Evolutionary conservation across 2,329 filamentous ascomycete genomes (phyloP), one percentile per base, ranked within the genome.

Genomic region (Myrmaecium sp.): DNA sequence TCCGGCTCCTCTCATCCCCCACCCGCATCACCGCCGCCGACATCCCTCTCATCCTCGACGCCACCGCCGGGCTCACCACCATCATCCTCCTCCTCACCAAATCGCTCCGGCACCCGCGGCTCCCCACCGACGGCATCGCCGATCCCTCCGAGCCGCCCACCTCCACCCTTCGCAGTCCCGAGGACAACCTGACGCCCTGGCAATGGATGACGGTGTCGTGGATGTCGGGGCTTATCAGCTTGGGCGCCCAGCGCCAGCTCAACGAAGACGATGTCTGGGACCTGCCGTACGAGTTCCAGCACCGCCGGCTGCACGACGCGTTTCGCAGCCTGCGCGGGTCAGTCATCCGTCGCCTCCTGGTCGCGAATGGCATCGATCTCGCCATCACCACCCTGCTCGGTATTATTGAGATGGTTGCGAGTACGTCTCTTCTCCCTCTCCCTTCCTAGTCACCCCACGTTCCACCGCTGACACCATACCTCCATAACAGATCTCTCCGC

Each of bases 131-230:
- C 5, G 64, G 62, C 1, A 79, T 84, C 29, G 70, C 70, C 26
- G 50, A 54, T 10, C 58, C 68, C 2, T 69, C 64, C 28, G 54
- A 59, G 11, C 35, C 51, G 4, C 69, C 78, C 1, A 72, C 63
- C 0, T 59, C 54, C 3, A 49, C 60, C 2, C 54, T 78, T n/a
- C 74, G 81, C 16, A 73, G 65, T 25, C 74, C 83, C 0, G 83
- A 93, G 46, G 83, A 93, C 38, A 71, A 77, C 35, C 47, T 92
- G 14, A 77, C 65, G 1, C 57, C 84, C 1, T 83, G 80, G 66
- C 77, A 84, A 37, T 93, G 81, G 52, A 77, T 86, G 67, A 74
- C 69, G 5, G 75, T 92, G 15, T 78, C 69, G 0, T 93, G 83
- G 83, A 74, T 92, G 54, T 58, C 60, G 1, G 75, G 82, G 0